Conservation (phyloP, 768 basidiomycete genomes). For the Hygrocybe coccinea region DNA sequence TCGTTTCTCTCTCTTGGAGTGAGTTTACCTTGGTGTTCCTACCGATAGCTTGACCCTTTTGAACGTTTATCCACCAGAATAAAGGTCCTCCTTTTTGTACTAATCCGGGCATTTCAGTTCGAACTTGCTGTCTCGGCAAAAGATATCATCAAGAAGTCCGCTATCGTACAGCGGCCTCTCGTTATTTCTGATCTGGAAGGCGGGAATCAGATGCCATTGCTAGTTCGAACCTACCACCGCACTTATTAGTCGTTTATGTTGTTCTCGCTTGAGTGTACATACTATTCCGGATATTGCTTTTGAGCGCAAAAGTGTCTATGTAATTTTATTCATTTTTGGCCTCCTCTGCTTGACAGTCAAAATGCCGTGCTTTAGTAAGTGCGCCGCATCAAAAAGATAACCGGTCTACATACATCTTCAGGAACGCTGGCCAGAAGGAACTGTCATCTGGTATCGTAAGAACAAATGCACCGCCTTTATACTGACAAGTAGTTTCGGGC, state of each 20-base stretch:
- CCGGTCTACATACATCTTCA: too few species aligned
- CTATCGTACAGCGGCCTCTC: conserved; percentile 43
- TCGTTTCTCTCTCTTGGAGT: conserved; percentile 49
- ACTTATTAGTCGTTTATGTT: background rate
- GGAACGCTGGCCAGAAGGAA: too few species aligned
- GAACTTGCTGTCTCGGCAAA: conserved; percentile 46
- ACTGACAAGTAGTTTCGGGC: too few species aligned
- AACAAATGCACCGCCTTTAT: too few species aligned
- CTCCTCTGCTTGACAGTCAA: too few species aligned
- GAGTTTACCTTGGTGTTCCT: conserved; percentile 15
- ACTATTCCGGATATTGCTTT: too few species aligned
- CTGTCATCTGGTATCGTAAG: too few species aligned
- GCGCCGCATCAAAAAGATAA: too few species aligned
- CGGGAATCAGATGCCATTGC: conserved; percentile 43
- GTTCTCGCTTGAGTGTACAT: too few species aligned
- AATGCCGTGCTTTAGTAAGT: too few species aligned
- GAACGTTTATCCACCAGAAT: conserved; percentile 19
- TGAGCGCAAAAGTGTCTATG: too few species aligned
- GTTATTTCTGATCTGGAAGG: conserved; percentile 35
- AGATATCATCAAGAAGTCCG: conserved; percentile 37
- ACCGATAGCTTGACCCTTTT: background rate
- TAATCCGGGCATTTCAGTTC: conserved; percentile 51
- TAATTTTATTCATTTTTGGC: too few species aligned
- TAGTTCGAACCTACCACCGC: conserved; percentile 10
- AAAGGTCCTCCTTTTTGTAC: conserved; percentile 45